phyloP scores from a whole-genome alignment of 2,329 filamentous ascomycete genomes.

The Volutella citrinella region DNA sequence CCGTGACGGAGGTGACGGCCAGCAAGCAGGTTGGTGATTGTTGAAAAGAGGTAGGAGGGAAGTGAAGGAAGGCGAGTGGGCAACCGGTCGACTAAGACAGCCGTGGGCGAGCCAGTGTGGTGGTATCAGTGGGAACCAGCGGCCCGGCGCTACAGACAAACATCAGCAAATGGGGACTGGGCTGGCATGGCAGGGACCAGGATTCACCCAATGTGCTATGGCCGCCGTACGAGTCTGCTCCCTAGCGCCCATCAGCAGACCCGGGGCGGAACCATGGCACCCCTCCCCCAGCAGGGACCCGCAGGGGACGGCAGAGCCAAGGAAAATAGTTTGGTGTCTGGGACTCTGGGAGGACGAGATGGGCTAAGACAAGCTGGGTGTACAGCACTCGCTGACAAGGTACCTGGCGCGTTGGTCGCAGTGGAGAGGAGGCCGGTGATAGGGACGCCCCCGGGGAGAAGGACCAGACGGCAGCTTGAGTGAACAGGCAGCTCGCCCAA shows the following conservation, averaged over 20 bases:
- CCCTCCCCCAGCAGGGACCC: slow-evolving; percentile 3
- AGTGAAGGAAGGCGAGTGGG: slow-evolving; percentile 17
- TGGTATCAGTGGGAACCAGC: slow-evolving; percentile 25
- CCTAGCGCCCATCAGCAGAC: not conserved
- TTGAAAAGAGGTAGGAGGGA: slow-evolving; percentile 9
- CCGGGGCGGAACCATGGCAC: not conserved
- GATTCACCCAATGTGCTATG: slow-evolving; percentile 13
- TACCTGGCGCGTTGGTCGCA: too few species aligned
- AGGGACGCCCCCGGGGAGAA: too few species aligned
- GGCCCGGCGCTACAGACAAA: slow-evolving; percentile 22
- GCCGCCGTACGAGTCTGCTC: slow-evolving; percentile 17
- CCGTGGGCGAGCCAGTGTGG: slow-evolving; percentile 18
- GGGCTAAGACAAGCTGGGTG: slow-evolving; percentile 20
- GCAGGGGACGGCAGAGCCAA: slow-evolving; percentile 15
- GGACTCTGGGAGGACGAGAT: slow-evolving; percentile 21
- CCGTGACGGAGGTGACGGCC: too few species aligned
- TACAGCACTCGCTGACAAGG: too few species aligned
- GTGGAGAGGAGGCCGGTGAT: too few species aligned
- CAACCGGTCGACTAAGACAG: slow-evolving; percentile 22
- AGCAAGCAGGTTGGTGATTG: not conserved
- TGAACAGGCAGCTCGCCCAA: too few species aligned
- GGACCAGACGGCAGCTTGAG: too few species aligned
- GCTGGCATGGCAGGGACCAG: slow-evolving; percentile 10
- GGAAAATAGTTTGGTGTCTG: slow-evolving; percentile 12
- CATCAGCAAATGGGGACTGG: slow-evolving; percentile 20